Evolutionary conservation across 108 stramenopile species (phyloP).

Genomic region (Stephanodiscus triporus): DNA sequence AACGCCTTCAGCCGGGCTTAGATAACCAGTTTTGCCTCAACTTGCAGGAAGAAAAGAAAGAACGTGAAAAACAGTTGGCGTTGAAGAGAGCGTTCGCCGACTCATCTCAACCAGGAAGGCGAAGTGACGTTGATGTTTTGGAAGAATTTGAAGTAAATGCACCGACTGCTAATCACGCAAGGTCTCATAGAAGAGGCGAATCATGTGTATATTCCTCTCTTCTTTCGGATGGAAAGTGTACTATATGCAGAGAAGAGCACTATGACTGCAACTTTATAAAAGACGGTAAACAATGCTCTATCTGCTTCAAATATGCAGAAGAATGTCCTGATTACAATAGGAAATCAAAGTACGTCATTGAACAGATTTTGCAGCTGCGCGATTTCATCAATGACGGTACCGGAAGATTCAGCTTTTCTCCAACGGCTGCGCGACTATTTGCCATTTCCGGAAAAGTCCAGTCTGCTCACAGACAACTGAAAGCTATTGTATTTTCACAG

Average conservation of each 20-base stretch:
- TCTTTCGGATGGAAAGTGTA: slow-evolving; percentile 63
- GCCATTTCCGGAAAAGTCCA: slow-evolving; percentile 9
- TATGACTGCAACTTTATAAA: slow-evolving; percentile 64
- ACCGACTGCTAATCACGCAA: slow-evolving; percentile 4
- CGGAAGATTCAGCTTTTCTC: slow-evolving; percentile 20
- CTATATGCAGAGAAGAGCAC: slow-evolving; percentile 71
- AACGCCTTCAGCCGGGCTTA: slow-evolving; percentile 78
- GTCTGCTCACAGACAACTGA: slow-evolving; percentile 54
- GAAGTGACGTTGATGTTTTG: slow-evolving; percentile 20
- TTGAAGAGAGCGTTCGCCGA: slow-evolving; percentile 12
- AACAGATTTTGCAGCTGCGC: slow-evolving; percentile 57
- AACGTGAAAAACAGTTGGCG: slow-evolving; percentile 24
- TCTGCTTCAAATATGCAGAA: slow-evolving; percentile 61
- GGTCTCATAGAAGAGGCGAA: slow-evolving; percentile 57
- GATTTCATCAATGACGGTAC: slow-evolving; percentile 2
- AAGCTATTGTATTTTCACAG: slow-evolving; percentile 86
- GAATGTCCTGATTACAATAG: slow-evolving; percentile 69
- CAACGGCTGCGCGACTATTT: slow-evolving; percentile 31
- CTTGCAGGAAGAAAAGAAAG: slow-evolving; percentile 51
- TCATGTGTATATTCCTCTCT: slow-evolving; percentile 55
- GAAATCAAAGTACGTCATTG: slow-evolving; percentile 70
- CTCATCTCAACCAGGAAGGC: background rate
- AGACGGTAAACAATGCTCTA: slow-evolving; percentile 37
- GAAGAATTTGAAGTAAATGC: slow-evolving; percentile 12
- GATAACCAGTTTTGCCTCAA: slow-evolving; percentile 49